These are phyloP conservation scores for Mortierella sp. DNA, from an alignment of 371 early-diverging fungal species.

Conservation along the genomic window DNA sequence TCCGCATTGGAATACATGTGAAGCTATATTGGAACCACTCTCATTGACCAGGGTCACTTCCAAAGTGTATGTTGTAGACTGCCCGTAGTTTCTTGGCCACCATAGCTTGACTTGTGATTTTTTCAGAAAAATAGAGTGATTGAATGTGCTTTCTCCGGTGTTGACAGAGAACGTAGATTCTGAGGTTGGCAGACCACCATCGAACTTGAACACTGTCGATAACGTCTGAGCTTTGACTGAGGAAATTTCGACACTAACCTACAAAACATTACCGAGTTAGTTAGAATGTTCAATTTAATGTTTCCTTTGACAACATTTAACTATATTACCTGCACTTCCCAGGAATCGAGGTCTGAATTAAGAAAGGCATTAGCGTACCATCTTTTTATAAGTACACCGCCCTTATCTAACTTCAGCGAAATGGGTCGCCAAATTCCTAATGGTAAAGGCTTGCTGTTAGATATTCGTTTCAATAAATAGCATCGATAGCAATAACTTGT, in stretches of 20 bases:
- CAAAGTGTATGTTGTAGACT: constrained; percentile 52
- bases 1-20: constrained; percentile 22
- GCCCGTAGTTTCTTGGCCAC: constrained; percentile 63
- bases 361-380: constrained; percentile 20
- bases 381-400: constrained; percentile 16
- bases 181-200: not conserved
- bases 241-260: not conserved
- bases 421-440: constrained; percentile 53
- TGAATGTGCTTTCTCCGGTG: not conserved
- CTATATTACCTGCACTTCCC: constrained; percentile 28
- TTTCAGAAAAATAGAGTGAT: not conserved
- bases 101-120: constrained; percentile 30
- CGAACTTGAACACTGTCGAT: not conserved
- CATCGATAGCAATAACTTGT: not conserved
- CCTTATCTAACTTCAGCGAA: constrained; percentile 20
- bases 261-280: too few relatives aligned
- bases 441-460: not conserved
- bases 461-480: not conserved
- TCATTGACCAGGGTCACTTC: constrained; percentile 31
- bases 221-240: not conserved
- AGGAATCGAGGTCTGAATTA: not conserved
- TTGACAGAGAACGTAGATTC: not conserved
- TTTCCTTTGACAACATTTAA: not conserved
- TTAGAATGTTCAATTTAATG: too few relatives aligned
- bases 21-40: constrained; percentile 8